These are phyloP conservation scores for Penicillium parvum DNA, from an alignment of 495 filamentous ascomycete species.

Conservation along the genomic window DNA sequence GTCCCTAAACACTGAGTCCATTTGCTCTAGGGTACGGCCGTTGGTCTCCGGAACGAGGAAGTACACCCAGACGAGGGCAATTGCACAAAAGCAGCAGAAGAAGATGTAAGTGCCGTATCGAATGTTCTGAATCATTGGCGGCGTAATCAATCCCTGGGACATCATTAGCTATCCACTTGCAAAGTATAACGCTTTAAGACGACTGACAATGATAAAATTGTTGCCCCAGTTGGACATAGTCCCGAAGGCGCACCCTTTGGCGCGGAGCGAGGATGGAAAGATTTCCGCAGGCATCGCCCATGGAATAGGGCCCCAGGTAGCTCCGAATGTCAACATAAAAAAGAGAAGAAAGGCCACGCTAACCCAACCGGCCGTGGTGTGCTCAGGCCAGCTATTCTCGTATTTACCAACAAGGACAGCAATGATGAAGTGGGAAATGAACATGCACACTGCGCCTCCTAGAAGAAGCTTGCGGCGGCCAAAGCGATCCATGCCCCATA, in stretches of 20 bases:
- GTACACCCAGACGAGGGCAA: neutral
- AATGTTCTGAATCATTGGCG: neutral
- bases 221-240: slow-evolving; percentile 42
- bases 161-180: neutral
- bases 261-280: slow-evolving; percentile 30
- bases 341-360: slow-evolving; percentile 24
- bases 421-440: slow-evolving; percentile 37
- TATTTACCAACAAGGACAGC: slow-evolving; percentile 31
- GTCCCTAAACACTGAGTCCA: neutral
- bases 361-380: slow-evolving; percentile 32
- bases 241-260: slow-evolving; percentile 31
- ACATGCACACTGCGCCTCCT: slow-evolving; percentile 31
- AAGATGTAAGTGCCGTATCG: neutral
- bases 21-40: neutral
- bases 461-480: slow-evolving; percentile 32
- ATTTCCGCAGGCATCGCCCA: slow-evolving; percentile 33
- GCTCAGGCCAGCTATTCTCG: slow-evolving; percentile 25
- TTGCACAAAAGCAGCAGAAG: neutral
- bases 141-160: neutral
- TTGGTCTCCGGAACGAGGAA: neutral
- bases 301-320: slow-evolving; percentile 31
- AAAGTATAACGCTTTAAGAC: neutral
- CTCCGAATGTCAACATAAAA: slow-evolving; percentile 33
- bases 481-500: slow-evolving; percentile 31
- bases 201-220: slow-evolving; percentile 38